Evolutionary conservation across 345 rosid species (phyloP), one percentile per base, ranked within the genome.

Genomic region (Murraya paniculata): DNA sequence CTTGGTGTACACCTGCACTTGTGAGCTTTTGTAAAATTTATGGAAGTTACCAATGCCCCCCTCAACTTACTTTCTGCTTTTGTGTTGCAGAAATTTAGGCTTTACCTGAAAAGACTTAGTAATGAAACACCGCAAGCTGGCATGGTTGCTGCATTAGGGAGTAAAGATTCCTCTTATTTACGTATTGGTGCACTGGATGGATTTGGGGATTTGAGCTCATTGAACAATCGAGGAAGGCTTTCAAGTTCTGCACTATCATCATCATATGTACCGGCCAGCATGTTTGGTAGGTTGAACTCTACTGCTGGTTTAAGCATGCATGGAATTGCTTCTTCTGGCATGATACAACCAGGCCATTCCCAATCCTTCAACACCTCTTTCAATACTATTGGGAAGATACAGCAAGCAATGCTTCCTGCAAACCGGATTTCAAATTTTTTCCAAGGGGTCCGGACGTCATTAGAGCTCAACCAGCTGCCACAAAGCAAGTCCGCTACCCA

Each of bases 81-180:
- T 74, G 38, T 79, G 58, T 55, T 81, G 78, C 94, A 95, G 99
- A 95, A 95, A 79, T 95, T 87, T 76, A 90, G 98, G 86, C 90
- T 92, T 18, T 92, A 90, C 89, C 82, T 95, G 83, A 95, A 89
- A 84, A 90, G 88, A 81, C 73, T 90, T 68, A 87, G 89, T 61
- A 68, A 33, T 80, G 85, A 60, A 39, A 85, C 86, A 50, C 41
- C 78, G 77, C 91, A 88, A 79, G 89, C 84, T 16, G 89, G 82
- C 82, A 83, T 90, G 83, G 83, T 71, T 73, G 89, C 91, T 74
- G 84, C 84, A 72, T 90, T 82, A 38, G 94, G 94, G 56, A 58
- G 83, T 53, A 90, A 83, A 83, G 95, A 91, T 50, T 74, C 92
- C 33, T 77, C 91, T 67, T 90, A 84, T 85, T 74, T 83, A 83